phyloP scores from a whole-genome alignment of 768 basidiomycete species.

The Pisolithus microcarpus region DNA sequence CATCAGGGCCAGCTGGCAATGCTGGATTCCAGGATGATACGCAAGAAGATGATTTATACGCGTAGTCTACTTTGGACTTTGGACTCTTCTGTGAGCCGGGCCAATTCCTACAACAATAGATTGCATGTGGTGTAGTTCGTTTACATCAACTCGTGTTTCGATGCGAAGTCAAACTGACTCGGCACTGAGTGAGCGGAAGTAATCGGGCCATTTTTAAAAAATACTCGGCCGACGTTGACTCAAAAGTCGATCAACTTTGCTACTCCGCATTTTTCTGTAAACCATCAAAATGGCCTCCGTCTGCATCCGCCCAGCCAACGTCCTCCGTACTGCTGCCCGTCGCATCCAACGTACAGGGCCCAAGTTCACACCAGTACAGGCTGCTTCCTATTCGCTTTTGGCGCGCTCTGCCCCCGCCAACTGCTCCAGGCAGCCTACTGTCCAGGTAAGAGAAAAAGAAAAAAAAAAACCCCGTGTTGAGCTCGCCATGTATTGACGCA shows the following conservation, averaged over 20 bases:
- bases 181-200: not conserved
- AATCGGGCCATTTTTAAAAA: not conserved
- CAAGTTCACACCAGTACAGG: constrained; percentile 36
- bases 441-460: constrained; percentile 23
- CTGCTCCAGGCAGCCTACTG: constrained; percentile 25
- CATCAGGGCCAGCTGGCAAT: constrained; percentile 48
- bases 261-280: constrained; percentile 1
- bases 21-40: constrained; percentile 79
- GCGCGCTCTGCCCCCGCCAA: constrained; percentile 34
- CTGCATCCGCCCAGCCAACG: constrained; percentile 57
- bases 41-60: constrained; percentile 88
- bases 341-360: constrained; percentile 49
- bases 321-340: constrained; percentile 59
- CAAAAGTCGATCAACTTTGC: not conserved
- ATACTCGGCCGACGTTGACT: not conserved
- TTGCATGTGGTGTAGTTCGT: not conserved
- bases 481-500: not conserved
- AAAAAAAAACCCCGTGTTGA: constrained; percentile 5
- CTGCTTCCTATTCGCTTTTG: constrained; percentile 66
- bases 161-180: not conserved
- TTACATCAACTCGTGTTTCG: not conserved
- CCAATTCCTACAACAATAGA: not conserved
- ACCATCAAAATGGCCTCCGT: constrained; percentile 50
- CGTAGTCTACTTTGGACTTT: constrained; percentile 31
- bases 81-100: not conserved